These are phyloP conservation scores for Ilyonectria destructans DNA, from an alignment of 2,329 filamentous ascomycete genomes.

Conservation along the genomic window DNA sequence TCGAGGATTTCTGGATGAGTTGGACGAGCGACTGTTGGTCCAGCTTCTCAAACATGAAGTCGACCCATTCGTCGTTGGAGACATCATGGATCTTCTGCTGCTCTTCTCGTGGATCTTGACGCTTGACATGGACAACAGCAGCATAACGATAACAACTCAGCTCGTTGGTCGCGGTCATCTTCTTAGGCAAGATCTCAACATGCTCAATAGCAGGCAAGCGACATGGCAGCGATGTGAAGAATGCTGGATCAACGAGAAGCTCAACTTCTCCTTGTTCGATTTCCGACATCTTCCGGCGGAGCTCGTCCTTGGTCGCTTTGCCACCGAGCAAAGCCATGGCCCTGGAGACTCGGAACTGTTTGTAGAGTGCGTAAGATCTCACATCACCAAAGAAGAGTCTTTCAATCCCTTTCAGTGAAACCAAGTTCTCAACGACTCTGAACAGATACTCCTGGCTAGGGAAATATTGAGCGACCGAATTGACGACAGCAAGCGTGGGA, in stretches of 20 bases:
- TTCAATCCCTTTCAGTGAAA: slow-evolving; percentile 9
- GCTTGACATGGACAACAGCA: slow-evolving; percentile 45
- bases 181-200: slow-evolving; percentile 51
- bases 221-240: slow-evolving; percentile 41
- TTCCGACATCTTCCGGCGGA: slow-evolving; percentile 32
- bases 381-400: slow-evolving; percentile 45
- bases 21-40: slow-evolving; percentile 25
- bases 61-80: slow-evolving; percentile 35
- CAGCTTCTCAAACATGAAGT: slow-evolving; percentile 36
- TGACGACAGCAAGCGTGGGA: slow-evolving; percentile 44
- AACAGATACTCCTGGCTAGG: slow-evolving; percentile 46
- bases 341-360: slow-evolving; percentile 36
- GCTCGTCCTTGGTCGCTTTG: slow-evolving; percentile 16
- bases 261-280: slow-evolving; percentile 40
- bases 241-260: slow-evolving; percentile 46
- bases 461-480: slow-evolving; percentile 52
- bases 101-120: neutral
- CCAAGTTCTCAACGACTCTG: slow-evolving; percentile 32
- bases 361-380: slow-evolving; percentile 38
- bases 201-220: slow-evolving; percentile 41
- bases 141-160: slow-evolving; percentile 51
- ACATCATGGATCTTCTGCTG: slow-evolving; percentile 33
- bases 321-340: slow-evolving; percentile 23
- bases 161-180: slow-evolving; percentile 50
- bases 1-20: slow-evolving; percentile 23